Evolutionary conservation across 495 filamentous ascomycete genomes (phyloP).

Genomic region (Hyaloscypha hepaticicola): DNA sequence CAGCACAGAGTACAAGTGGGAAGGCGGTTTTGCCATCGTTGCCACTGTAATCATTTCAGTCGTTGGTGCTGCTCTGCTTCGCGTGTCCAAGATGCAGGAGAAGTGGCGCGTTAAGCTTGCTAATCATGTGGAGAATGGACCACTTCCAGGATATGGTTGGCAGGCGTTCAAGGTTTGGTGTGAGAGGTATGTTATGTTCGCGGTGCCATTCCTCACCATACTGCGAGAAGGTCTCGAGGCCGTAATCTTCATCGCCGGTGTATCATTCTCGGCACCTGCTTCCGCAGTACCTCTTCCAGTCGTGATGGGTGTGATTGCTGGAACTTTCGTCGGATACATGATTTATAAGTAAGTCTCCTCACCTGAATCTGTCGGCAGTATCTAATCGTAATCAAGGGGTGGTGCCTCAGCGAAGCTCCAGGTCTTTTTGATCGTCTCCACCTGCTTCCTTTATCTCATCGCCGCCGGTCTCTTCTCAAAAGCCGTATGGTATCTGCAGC

Average conservation of each 20-base stretch:
- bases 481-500: constrained; percentile 71
- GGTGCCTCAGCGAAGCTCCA: constrained; percentile 63
- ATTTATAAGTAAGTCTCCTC: constrained; percentile 67
- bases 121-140: constrained; percentile 52
- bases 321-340: constrained; percentile 61
- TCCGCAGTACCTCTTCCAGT: constrained; percentile 73
- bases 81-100: constrained; percentile 81
- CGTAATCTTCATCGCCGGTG: constrained; percentile 78
- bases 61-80: constrained; percentile 73
- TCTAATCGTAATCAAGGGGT: constrained; percentile 36
- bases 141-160: constrained; percentile 36
- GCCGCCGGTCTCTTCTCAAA: constrained; percentile 80
- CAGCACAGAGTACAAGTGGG: constrained; percentile 70
- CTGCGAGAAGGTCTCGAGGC: constrained; percentile 80
- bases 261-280: constrained; percentile 72
- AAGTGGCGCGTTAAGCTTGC: constrained; percentile 84
- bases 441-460: constrained; percentile 84
- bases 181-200: constrained; percentile 80
- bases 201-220: constrained; percentile 80
- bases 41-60: constrained; percentile 75
- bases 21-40: constrained; percentile 70
- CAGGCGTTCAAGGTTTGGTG: constrained; percentile 59
- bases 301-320: constrained; percentile 63
- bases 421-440: constrained; percentile 76
- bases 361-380: background rate